Evolutionary conservation across 371 early-diverging fungal genomes (phyloP).

Genomic region (Mortierella sp.): DNA sequence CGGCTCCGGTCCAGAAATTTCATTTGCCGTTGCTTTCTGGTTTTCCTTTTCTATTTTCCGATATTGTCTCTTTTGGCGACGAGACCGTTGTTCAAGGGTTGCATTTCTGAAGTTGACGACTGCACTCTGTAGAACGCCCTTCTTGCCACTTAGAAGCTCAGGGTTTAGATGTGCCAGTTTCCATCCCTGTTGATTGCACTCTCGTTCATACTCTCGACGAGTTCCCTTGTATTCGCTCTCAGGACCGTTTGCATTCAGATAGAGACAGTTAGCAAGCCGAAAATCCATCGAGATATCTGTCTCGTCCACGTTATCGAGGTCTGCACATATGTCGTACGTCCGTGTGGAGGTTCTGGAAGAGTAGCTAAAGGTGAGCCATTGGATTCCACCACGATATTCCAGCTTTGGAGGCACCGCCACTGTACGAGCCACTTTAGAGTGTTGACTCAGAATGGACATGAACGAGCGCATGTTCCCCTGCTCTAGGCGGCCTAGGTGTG

Average conservation of each 20-base stretch:
- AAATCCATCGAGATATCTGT: constrained; percentile 7
- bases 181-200: constrained; percentile 49
- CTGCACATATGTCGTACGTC: constrained; percentile 9
- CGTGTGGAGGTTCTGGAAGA: constrained; percentile 5
- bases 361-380: constrained; percentile 41
- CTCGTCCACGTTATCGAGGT: constrained; percentile 4
- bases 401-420: neutral
- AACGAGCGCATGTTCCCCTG: constrained; percentile 7
- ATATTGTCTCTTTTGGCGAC: constrained; percentile 32
- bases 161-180: constrained; percentile 33
- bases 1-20: no score
- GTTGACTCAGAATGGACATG: constrained; percentile 12
- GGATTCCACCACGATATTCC: constrained; percentile 6
- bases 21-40: no score
- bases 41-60: no score
- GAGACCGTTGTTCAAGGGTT: constrained; percentile 22
- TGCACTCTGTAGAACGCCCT: constrained; percentile 32
- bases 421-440: neutral
- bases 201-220: constrained; percentile 37
- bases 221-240: constrained; percentile 33
- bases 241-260: constrained; percentile 39
- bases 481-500: no score
- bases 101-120: constrained; percentile 38
- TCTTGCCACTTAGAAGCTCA: constrained; percentile 15
- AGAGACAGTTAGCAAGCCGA: constrained; percentile 33